Conservation (phyloP, 2,329 filamentous ascomycete species). For the Xylaria sp. region DNA sequence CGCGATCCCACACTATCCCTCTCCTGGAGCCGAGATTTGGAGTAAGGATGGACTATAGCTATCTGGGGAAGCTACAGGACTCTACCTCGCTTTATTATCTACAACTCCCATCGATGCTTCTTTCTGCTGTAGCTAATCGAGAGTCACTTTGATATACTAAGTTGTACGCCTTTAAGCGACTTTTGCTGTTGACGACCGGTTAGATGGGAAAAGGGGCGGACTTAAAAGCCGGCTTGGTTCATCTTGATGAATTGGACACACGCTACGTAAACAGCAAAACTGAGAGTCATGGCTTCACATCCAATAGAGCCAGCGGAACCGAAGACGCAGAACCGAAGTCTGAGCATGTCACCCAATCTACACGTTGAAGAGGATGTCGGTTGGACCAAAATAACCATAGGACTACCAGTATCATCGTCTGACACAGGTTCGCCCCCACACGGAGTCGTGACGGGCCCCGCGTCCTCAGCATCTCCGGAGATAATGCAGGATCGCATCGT, state of each 20-base stretch:
- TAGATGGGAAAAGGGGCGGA: background rate
- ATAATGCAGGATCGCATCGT: conserved; percentile 54
- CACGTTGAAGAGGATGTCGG: conserved; percentile 24
- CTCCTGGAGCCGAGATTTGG: conserved; percentile 1
- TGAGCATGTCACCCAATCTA: background rate
- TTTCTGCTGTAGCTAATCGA: background rate
- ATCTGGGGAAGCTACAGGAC: background rate
- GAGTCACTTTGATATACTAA: background rate
- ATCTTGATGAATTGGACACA: background rate
- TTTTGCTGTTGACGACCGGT: background rate
- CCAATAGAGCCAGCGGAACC: background rate
- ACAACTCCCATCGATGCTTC: background rate
- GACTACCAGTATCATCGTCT: background rate
- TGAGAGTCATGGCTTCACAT: background rate
- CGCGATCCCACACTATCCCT: background rate
- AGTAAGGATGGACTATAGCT: background rate
- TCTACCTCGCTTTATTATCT: background rate
- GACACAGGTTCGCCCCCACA: background rate
- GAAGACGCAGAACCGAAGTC: background rate
- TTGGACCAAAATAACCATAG: conserved; percentile 31
- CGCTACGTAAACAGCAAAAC: background rate
- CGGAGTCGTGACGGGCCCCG: background rate
- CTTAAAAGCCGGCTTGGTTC: background rate
- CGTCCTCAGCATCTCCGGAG: conserved; percentile 21
- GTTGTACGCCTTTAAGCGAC: background rate